Base-by-base conservation (phyloP, 2,329 filamentous ascomycete species). In the Microcera coccophila region DNA sequence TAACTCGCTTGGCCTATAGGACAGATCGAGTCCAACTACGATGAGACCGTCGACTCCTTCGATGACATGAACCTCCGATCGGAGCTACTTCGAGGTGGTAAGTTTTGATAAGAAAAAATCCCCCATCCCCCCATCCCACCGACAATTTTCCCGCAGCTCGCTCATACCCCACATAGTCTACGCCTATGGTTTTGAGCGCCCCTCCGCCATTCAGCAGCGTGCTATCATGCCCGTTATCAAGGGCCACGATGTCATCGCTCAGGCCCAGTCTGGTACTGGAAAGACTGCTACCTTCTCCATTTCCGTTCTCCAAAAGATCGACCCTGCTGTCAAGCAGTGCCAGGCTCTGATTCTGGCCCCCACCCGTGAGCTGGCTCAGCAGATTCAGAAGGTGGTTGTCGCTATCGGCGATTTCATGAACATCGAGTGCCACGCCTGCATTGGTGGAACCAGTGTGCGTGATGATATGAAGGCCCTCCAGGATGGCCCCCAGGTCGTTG, bases 21-120 rank as follows among this genome's bases (percentile, higher is more conserved):
- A 75, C 90, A 95, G 79, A 98, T 98, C 81, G 94, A 98, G 82
- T 95, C 90, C 70, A 98, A 98, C 88, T 98, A 97, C 79, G 93
- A 98, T 82, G 90, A 97, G 82, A 90, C 91, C 66, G 91, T 93
- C 74, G 94, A 98, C 76, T 95, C 90, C 51, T 98, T 98, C 76
- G 93, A 98, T 75, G 81, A 90, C 64, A 98, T 98, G 93, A 85
- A 84, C 76, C 82, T 98, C 66, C 95, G 94, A 83, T 69, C 89
- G 56, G 93, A 98, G 80, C 87, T 98, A 67, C 89, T 98, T 69
- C 90, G 93, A 76, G 93, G 93, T 77, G 93, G 73, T 77, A 61
- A 67, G 67, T 70, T 39, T 41, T n/a, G n/a, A n/a, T n/a, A n/a
- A n/a, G n/a, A n/a, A n/a, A n/a, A n/a, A n/a, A n/a, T n/a, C n/a